Conservation (phyloP, 306 rosid genomes). For the Vicia villosa region DNA sequence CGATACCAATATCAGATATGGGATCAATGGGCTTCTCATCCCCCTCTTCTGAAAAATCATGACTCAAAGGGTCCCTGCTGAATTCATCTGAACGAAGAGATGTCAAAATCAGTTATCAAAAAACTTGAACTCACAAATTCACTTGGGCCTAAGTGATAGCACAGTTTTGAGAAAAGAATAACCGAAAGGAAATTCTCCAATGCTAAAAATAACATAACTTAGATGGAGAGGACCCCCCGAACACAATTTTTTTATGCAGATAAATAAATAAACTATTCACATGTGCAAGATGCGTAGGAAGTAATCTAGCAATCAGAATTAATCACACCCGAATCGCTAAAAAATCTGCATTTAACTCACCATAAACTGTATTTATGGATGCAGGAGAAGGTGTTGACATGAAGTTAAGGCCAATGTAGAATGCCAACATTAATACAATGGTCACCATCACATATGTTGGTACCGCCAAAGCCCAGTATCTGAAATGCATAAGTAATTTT, state of each 20-base stretch:
- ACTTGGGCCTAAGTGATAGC: background rate
- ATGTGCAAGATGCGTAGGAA: slow-evolving; percentile 5
- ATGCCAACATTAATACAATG: slow-evolving; percentile 57
- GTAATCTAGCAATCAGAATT: slow-evolving; percentile 13
- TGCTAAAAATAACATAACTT: slow-evolving; percentile 6
- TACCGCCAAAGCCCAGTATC: slow-evolving; percentile 93
- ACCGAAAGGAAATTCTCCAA: slow-evolving; percentile 26
- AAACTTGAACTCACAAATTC: slow-evolving; percentile 9
- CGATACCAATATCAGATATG: slow-evolving; percentile 67
- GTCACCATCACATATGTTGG: slow-evolving; percentile 78
- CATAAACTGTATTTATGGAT: slow-evolving; percentile 63
- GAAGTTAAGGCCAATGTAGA: slow-evolving; percentile 89
- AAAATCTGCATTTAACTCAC: slow-evolving; percentile 49
- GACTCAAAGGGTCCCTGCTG: slow-evolving; percentile 67
- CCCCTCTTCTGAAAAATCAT: slow-evolving; percentile 33
- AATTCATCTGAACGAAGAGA: slow-evolving; percentile 70
- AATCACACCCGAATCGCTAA: background rate
- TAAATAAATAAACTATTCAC: background rate
- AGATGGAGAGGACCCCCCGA: background rate
- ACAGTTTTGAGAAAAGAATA: slow-evolving; percentile 1
- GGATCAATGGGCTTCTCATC: slow-evolving; percentile 79
- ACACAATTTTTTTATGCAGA: background rate
- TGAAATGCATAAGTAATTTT: slow-evolving; percentile 40
- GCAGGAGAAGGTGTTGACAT: slow-evolving; percentile 77
- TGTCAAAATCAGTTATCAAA: background rate